Percentiles rank a stretch among this genome's conserved stretches.
Conservation (phyloP, 371 early-diverging fungal genomes). For the Mucor plumbeus region DNA sequence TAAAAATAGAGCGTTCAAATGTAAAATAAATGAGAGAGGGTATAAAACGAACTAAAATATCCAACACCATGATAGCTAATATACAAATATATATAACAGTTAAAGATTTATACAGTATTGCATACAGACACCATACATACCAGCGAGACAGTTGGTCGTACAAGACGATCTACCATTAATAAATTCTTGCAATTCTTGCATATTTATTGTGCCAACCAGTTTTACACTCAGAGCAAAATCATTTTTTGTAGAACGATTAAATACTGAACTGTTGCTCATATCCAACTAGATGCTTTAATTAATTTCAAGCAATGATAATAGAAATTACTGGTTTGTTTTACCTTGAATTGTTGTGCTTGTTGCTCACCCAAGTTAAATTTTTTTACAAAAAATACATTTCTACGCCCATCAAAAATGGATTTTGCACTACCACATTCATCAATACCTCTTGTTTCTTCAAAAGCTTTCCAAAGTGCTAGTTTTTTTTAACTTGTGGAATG, state of each 20-base stretch:
- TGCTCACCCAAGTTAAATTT: slow-evolving; percentile 43
- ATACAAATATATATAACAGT: background rate
- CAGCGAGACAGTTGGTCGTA: slow-evolving; percentile 53
- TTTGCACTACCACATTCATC: slow-evolving; percentile 37
- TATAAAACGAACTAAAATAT: slow-evolving; percentile 81
- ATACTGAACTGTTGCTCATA: slow-evolving; percentile 18
- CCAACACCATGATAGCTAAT: slow-evolving; percentile 78
- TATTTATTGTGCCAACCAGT: slow-evolving; percentile 61
- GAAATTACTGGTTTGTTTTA: slow-evolving; percentile 15
- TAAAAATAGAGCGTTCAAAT: slow-evolving; percentile 90
- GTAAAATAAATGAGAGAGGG: slow-evolving; percentile 75
- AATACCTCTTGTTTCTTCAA: slow-evolving; percentile 37
- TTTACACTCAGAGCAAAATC: slow-evolving; percentile 61
- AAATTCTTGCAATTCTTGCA: slow-evolving; percentile 61
- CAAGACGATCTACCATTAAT: slow-evolving; percentile 46
- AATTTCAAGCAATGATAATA: background rate
- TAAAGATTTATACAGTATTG: background rate
- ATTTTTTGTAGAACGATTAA: slow-evolving; percentile 32
- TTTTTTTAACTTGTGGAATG: slow-evolving; percentile 46
- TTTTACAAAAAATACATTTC: slow-evolving; percentile 49
- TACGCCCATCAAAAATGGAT: slow-evolving; percentile 59
- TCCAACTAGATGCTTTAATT: slow-evolving; percentile 42
- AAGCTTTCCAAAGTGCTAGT: slow-evolving; percentile 49
- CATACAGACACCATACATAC: slow-evolving; percentile 18
- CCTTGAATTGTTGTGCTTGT: slow-evolving; percentile 49